A percentile compares a stretch with the other conserved stretches of the same genome.
Conservation (phyloP, 176 grass and related monocot species). For the Carex pumila region DNA sequence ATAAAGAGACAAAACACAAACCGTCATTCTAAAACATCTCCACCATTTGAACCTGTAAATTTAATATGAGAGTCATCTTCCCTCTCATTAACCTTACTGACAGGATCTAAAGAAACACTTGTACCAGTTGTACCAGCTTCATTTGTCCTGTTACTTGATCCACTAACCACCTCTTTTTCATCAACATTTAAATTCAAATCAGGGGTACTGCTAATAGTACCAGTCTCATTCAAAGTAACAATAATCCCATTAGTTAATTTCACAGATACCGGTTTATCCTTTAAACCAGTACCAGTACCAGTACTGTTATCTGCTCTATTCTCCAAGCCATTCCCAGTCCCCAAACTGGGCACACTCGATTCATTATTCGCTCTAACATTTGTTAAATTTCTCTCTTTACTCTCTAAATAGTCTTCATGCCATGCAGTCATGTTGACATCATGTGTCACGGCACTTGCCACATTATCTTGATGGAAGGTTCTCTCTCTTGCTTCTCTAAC, state of each 20-base stretch:
- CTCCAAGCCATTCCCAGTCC: neutral
- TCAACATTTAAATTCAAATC: neutral
- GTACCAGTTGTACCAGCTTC: neutral
- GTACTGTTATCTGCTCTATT: neutral
- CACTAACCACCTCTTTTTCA: neutral
- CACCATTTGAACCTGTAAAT: constrained; percentile 26
- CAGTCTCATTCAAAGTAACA: constrained; percentile 2
- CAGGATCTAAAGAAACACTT: neutral
- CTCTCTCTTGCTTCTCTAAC: constrained; percentile 49
- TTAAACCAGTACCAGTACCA: neutral
- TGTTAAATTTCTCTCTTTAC: constrained; percentile 31
- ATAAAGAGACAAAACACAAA: neutral
- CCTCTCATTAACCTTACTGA: neutral
- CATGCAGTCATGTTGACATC: constrained; percentile 30
- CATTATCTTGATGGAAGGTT: constrained; percentile 56
- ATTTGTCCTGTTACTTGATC: neutral
- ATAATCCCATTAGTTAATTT: constrained; percentile 23
- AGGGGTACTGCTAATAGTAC: neutral
- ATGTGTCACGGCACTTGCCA: constrained; percentile 58
- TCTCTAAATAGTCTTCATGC: constrained; percentile 60
- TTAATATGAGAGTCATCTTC: constrained; percentile 3
- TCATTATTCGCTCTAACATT: neutral
- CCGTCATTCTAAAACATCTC: constrained; percentile 43
- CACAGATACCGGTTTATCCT: neutral
- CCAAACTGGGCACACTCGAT: neutral